Base-by-base conservation (phyloP, 2,329 filamentous ascomycete species). In the Phialophora tarda region DNA sequence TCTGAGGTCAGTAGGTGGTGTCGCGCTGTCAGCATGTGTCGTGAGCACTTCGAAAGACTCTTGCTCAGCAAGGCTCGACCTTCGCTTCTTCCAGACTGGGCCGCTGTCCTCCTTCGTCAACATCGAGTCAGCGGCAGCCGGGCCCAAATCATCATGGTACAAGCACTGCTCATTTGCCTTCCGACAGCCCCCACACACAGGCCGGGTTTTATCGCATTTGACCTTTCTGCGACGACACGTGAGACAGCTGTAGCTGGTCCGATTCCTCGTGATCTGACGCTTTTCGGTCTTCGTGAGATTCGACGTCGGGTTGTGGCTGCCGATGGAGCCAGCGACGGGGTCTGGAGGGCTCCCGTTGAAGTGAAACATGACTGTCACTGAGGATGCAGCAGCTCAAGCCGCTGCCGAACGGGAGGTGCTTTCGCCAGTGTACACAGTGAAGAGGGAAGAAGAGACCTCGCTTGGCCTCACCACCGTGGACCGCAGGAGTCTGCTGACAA, bases 121-220 rank as follows among this genome's bases (percentile, higher is more conserved):
- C 11, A n/a, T 23, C 10, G 62, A 24, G 3, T 44, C 41, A 24
- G 30, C 41, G 26, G 48, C 10, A 47, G 23, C 32, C 30, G 56
- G 28, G 14, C 55, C 23, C 24, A 28, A 53, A 30, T 54, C 50
- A 30, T 66, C 63, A 28, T 80, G 77, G 69, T 82, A 82, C 5
- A 78, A 63, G 68, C 81, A 82, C 64, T 80, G 73, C 64, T 77
- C 76, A 24, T 76, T 76, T 51, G 78, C 81, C 65, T 82, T 82
- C 63, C 72, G 66, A 67, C 81, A 82, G 59, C 80, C 81, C 30
- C 79, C 78, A 70, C 81, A 82, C 14, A 79, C 71, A 6, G 81
- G 81, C 70, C 81, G 81, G 30, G 76, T 75, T 73, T 81, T 81
- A 71, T 80, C 77, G 67, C 81, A 82, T 76, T 82, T 82, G 57